Conservation (phyloP, 2,329 filamentous ascomycete genomes). For the Colletotrichum salicis region DNA sequence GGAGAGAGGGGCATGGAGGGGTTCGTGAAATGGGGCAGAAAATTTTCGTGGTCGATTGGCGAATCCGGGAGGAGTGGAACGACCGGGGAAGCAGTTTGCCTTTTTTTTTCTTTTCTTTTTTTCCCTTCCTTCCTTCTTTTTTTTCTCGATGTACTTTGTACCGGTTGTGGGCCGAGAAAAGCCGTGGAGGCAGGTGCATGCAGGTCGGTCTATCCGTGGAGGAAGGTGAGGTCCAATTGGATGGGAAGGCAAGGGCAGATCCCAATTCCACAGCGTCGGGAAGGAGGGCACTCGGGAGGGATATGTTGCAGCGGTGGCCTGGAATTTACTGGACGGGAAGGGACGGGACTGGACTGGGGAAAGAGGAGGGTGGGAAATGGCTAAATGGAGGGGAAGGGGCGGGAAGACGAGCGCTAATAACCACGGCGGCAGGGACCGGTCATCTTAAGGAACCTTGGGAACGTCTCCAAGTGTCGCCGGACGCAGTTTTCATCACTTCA, state of each 20-base stretch:
- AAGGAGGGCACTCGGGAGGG: background rate
- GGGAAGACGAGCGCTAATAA: background rate
- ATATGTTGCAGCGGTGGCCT: background rate
- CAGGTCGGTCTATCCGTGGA: too few species aligned
- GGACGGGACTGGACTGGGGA: background rate
- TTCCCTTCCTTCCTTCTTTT: background rate
- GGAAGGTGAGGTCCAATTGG: background rate
- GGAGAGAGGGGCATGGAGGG: constrained; percentile 1
- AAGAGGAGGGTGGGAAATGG: background rate
- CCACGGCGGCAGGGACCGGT: background rate
- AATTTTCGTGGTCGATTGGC: constrained; percentile 28
- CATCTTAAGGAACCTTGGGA: background rate
- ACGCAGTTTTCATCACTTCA: background rate
- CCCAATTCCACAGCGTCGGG: background rate
- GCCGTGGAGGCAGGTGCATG: background rate
- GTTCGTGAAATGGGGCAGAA: background rate
- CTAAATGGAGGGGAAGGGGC: background rate
- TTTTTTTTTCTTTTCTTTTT: background rate
- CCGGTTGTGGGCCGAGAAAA: constrained; percentile 23
- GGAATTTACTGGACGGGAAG: background rate
- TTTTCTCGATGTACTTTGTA: background rate
- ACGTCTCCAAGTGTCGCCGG: background rate
- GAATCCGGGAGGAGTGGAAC: background rate
- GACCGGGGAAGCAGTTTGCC: background rate
- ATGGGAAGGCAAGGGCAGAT: background rate